Evolutionary conservation across 2,329 filamentous ascomycete genomes (phyloP).

Genomic region (Talaromyces islandicus): DNA sequence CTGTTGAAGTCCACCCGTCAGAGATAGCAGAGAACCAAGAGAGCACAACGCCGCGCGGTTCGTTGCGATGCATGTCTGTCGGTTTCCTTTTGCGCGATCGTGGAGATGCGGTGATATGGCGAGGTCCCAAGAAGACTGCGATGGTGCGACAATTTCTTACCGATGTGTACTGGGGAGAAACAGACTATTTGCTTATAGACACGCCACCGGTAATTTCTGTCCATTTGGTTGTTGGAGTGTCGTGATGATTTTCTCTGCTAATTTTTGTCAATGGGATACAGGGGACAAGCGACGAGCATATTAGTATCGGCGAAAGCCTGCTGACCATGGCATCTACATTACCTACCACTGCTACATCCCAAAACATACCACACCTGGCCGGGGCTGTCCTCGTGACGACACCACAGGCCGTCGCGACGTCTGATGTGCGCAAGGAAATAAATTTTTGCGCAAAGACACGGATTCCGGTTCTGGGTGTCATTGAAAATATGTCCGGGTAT

Average conservation of each 20-base stretch:
- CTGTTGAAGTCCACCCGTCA: slow-evolving; percentile 71
- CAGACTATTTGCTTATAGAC: slow-evolving; percentile 92
- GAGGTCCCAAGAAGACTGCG: slow-evolving; percentile 95
- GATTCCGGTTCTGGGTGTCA: slow-evolving; percentile 74
- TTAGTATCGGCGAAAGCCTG: slow-evolving; percentile 83
- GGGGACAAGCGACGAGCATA: slow-evolving; percentile 76
- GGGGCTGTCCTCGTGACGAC: slow-evolving; percentile 95
- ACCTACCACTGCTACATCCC: slow-evolving; percentile 13
- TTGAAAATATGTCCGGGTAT: slow-evolving; percentile 80
- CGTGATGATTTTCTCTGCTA: neutral
- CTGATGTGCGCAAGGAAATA: slow-evolving; percentile 89
- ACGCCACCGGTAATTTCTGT: slow-evolving; percentile 65
- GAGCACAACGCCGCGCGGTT: slow-evolving; percentile 24
- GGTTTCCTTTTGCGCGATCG: slow-evolving; percentile 80
- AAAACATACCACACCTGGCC: slow-evolving; percentile 56
- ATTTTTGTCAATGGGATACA: neutral
- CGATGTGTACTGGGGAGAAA: slow-evolving; percentile 78
- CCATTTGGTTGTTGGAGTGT: no score
- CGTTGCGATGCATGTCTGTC: slow-evolving; percentile 72
- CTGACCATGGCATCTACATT: slow-evolving; percentile 42
- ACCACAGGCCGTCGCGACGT: slow-evolving; percentile 86
- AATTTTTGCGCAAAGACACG: slow-evolving; percentile 87
- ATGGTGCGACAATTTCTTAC: slow-evolving; percentile 97
- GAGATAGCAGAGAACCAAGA: slow-evolving; percentile 13
- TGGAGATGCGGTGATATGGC: slow-evolving; percentile 92